Evolutionary conservation across 1,139 yeast genomes (phyloP).

Genomic region (Geotrichum carabidarum): DNA sequence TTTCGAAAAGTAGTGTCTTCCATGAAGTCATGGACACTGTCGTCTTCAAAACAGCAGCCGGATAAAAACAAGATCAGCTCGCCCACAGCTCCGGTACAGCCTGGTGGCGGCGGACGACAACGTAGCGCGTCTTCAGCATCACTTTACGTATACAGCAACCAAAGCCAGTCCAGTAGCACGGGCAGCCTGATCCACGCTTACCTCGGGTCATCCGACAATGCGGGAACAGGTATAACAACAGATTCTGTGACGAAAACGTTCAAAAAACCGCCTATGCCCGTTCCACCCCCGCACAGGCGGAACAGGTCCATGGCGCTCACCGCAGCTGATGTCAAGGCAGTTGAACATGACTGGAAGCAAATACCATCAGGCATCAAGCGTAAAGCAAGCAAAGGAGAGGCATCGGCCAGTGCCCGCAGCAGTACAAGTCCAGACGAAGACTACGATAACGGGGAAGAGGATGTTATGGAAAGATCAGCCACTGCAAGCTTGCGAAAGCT

Average conservation of each 20-base stretch:
- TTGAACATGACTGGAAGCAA: not conserved
- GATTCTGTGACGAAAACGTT: not conserved
- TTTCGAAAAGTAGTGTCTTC: slow-evolving; percentile 3
- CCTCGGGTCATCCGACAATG: not conserved
- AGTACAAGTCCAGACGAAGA: not conserved
- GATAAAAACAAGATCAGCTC: not conserved
- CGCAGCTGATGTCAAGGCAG: not conserved
- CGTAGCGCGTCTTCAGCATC: slow-evolving; percentile 2
- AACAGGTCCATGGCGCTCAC: not conserved
- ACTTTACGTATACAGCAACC: not conserved
- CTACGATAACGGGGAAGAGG: not conserved
- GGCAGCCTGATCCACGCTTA: slow-evolving; percentile 5
- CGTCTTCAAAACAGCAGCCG: not conserved
- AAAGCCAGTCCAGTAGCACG: not conserved
- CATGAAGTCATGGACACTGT: not conserved
- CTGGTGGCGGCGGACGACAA: not conserved
- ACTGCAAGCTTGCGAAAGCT: slow-evolving; percentile 1
- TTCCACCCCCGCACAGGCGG: not conserved
- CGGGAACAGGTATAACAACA: no score
- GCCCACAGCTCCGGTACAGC: not conserved
- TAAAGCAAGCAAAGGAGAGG: not conserved
- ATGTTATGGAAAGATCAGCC: not conserved
- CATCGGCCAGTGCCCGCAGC: not conserved
- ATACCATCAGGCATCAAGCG: not conserved
- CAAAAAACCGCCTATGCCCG: not conserved